Evolutionary conservation across 345 rosid genomes (phyloP).

Genomic region (Salix arbutifolia): DNA sequence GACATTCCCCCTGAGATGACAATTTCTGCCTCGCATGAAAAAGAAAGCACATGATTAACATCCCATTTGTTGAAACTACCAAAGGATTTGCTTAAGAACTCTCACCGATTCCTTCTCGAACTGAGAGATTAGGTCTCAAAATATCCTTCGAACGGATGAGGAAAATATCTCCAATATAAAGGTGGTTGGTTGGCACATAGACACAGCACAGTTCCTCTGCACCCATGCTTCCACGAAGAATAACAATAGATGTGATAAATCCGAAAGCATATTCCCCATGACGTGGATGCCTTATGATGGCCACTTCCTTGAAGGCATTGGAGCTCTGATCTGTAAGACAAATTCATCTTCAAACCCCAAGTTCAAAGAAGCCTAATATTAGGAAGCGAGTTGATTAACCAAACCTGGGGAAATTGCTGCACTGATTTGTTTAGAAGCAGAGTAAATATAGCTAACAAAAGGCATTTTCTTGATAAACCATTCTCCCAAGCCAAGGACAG

Average conservation of each 20-base stretch:
- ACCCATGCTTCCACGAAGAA: slow-evolving; percentile 48
- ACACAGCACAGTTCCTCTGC: slow-evolving; percentile 65
- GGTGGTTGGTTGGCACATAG: slow-evolving; percentile 66
- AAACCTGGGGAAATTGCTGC: slow-evolving; percentile 73
- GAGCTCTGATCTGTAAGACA: slow-evolving; percentile 55
- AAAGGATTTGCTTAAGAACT: neutral
- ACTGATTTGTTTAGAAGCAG: slow-evolving; percentile 76
- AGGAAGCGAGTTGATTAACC: neutral
- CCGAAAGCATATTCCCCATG: slow-evolving; percentile 66
- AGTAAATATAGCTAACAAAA: slow-evolving; percentile 58
- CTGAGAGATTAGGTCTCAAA: slow-evolving; percentile 60
- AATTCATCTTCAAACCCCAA: neutral
- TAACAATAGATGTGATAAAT: slow-evolving; percentile 57
- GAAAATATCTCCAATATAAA: slow-evolving; percentile 60
- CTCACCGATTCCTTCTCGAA: slow-evolving; percentile 64
- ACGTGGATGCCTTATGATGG: slow-evolving; percentile 67
- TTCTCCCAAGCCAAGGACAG: slow-evolving; percentile 65
- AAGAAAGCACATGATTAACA: neutral
- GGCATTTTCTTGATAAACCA: slow-evolving; percentile 85
- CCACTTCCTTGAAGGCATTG: slow-evolving; percentile 74
- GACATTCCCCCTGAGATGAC: slow-evolving; percentile 72
- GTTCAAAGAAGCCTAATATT: neutral
- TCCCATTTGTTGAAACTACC: neutral
- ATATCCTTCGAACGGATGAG: slow-evolving; percentile 58
- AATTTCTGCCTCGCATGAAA: slow-evolving; percentile 42